These are phyloP conservation scores for Starmerella lactis-condensi DNA, from an alignment of 805 yeast species.

Conservation along the genomic window DNA sequence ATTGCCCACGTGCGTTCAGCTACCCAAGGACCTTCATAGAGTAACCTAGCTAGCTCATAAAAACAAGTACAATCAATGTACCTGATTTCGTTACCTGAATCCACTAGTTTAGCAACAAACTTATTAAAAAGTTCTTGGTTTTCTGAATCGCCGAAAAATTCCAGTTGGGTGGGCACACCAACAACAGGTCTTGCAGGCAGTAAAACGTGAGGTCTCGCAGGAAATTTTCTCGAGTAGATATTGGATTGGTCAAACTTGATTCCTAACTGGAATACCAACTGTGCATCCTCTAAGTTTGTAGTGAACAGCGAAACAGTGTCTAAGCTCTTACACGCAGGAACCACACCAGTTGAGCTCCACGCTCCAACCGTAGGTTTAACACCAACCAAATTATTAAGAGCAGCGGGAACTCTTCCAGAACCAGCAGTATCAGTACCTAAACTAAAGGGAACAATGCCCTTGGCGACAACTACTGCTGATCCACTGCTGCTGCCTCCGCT, in stretches of 20 bases:
- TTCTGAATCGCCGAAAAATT: slow-evolving; percentile 64
- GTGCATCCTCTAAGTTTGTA: slow-evolving; percentile 64
- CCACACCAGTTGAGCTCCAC: slow-evolving; percentile 77
- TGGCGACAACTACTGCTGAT: slow-evolving; percentile 76
- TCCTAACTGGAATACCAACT: slow-evolving; percentile 48
- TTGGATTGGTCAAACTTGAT: slow-evolving; percentile 58
- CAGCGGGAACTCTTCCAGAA: slow-evolving; percentile 94
- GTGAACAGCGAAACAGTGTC: slow-evolving; percentile 85
- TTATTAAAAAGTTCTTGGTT: slow-evolving; percentile 50
- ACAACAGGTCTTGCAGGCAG: slow-evolving; percentile 45
- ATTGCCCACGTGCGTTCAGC: slow-evolving; percentile 82
- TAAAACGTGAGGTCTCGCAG: slow-evolving; percentile 40
- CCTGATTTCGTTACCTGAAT: slow-evolving; percentile 41
- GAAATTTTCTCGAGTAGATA: slow-evolving; percentile 64
- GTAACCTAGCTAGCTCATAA: slow-evolving; percentile 62
- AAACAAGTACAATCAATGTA: slow-evolving; percentile 57
- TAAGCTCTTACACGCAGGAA: slow-evolving; percentile 88
- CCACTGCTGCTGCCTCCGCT: slow-evolving; percentile 95
- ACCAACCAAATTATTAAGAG: slow-evolving; percentile 76
- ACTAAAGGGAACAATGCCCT: slow-evolving; percentile 76
- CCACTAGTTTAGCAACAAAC: slow-evolving; percentile 37
- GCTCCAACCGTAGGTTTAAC: slow-evolving; percentile 83
- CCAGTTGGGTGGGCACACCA: slow-evolving; percentile 48
- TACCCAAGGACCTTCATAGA: slow-evolving; percentile 98
- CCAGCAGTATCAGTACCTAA: slow-evolving; percentile 98